Base-by-base conservation (phyloP, 441 rosid species). In the Flueggea neowawraea region DNA sequence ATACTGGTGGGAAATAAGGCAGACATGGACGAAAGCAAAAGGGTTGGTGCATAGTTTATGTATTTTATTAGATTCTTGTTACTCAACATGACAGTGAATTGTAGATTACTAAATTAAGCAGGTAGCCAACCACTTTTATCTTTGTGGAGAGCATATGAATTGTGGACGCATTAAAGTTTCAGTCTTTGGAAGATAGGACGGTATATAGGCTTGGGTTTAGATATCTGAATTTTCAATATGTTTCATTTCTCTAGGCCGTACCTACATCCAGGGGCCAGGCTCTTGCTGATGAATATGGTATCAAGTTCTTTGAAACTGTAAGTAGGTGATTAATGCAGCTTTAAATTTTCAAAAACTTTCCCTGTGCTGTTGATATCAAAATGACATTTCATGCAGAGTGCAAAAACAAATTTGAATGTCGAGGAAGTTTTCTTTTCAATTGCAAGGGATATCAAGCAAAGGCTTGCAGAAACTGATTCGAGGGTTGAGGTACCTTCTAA, bases 21-120 rank as follows among this genome's bases (percentile, higher is more conserved):
- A 61, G 97, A 91, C 61, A 91, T 89, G 96, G 97, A 87, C 57
- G 98, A 87, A 75, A 91, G 95, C 88, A 89, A 91, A 82, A 76
- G 95, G 86, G 98, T 85, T 28, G 43, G 60, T 13, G 36, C 61
- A 22, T 22, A 0, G 28, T 22, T 22, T 22, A 22, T 22, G 28
- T 22, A 22, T 22, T 22, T 22, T 22, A 2, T 22, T 22, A 22
- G 28, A 22, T 22, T 22, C 28, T 22, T 22, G 28, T 22, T 22
- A 22, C 28, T 22, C 1, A 22, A 22, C 28, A 22, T 22, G 28
- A 22, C 28, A 22, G 28, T 22, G 28, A 2, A 22, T 22, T 22
- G 28, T 22, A 22, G 28, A 22, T 22, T 2, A 22, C 28, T 22
- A 22, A 22, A 22, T 22, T 22, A 22, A 22, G 28, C 28, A 22